Percentiles rank a stretch among this genome's conserved stretches.
Evolutionary conservation across 768 basidiomycete genomes (phyloP).

Genomic region (Leccinum barrowsii): DNA sequence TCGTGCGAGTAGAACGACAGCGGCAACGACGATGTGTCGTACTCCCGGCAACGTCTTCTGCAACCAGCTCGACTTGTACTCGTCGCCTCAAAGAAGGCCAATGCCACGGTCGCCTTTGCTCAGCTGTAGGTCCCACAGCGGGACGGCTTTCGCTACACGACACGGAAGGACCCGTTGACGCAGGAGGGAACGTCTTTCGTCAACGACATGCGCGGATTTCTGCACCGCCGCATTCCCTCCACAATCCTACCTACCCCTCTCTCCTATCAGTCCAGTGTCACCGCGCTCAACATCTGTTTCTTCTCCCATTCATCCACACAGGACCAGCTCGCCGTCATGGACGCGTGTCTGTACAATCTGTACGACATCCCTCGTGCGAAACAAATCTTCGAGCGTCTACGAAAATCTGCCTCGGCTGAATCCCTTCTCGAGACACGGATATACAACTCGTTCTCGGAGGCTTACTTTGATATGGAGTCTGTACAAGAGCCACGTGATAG

Average conservation of each 20-base stretch:
- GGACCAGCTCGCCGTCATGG: constrained; percentile 72
- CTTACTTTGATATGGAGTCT: constrained; percentile 58
- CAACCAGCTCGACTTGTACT: constrained; percentile 67
- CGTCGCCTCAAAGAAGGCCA: constrained; percentile 56
- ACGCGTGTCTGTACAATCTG: constrained; percentile 66
- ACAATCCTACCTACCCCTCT: constrained; percentile 68
- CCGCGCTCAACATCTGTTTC: constrained; percentile 44
- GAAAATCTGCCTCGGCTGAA: constrained; percentile 39
- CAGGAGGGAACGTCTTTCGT: constrained; percentile 11
- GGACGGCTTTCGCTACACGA: constrained; percentile 38
- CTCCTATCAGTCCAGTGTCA: constrained; percentile 41
- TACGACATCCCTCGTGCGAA: constrained; percentile 64
- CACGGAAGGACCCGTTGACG: constrained; percentile 21
- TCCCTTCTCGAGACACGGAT: constrained; percentile 44
- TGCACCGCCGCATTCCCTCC: constrained; percentile 44
- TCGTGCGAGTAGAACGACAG: constrained; percentile 17
- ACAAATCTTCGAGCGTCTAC: constrained; percentile 64
- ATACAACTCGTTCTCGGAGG: constrained; percentile 66
- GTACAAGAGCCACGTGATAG: constrained; percentile 42
- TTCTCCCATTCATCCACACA: constrained; percentile 64
- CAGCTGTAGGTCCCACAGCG: constrained; percentile 34
- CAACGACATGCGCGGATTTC: constrained; percentile 48
- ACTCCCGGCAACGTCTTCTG: constrained; percentile 60
- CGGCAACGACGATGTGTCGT: constrained; percentile 40
- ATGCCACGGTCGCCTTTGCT: constrained; percentile 48